These are phyloP conservation scores for Aspergillus affinis DNA, from an alignment of 495 filamentous ascomycete species.

Conservation along the genomic window DNA sequence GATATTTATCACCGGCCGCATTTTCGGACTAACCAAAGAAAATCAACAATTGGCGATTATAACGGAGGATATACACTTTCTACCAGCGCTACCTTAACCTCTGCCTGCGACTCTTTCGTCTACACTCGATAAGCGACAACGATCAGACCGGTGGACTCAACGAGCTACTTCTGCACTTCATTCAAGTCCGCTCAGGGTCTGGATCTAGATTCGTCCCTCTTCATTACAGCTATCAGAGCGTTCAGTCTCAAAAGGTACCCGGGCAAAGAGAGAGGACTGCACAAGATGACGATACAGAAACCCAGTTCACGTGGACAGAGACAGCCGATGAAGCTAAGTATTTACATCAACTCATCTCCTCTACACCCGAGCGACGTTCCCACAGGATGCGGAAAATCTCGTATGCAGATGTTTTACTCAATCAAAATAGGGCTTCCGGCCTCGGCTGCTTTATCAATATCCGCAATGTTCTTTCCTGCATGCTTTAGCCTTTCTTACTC, in stretches of 20 bases:
- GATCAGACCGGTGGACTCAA: background rate
- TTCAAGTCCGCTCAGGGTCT: background rate
- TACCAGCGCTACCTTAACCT: background rate
- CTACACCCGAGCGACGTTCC: too few relatives aligned
- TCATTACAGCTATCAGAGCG: background rate
- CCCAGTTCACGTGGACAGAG: slow-evolving; percentile 2
- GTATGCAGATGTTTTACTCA: too few relatives aligned
- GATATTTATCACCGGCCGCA: slow-evolving; percentile 1
- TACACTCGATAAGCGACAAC: slow-evolving; percentile 1
- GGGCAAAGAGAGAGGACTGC: background rate
- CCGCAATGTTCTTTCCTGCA: background rate
- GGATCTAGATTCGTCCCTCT: background rate
- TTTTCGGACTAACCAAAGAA: background rate
- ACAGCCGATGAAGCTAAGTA: too few relatives aligned
- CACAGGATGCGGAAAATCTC: too few relatives aligned
- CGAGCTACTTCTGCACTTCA: slow-evolving; percentile 1
- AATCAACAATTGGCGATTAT: slow-evolving; percentile 3
- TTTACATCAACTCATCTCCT: too few relatives aligned
- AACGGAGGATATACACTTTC: background rate
- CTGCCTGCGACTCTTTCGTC: background rate
- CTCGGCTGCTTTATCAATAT: background rate
- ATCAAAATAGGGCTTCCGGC: too few relatives aligned
- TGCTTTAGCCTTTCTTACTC: background rate
- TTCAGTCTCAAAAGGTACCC: slow-evolving; percentile 1
- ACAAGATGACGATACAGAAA: background rate